Evolutionary conservation across 225 moss, liverwort and hornwort species (phyloP), one percentile per base, ranked within the genome.

Genomic region (Neckera pumila): DNA sequence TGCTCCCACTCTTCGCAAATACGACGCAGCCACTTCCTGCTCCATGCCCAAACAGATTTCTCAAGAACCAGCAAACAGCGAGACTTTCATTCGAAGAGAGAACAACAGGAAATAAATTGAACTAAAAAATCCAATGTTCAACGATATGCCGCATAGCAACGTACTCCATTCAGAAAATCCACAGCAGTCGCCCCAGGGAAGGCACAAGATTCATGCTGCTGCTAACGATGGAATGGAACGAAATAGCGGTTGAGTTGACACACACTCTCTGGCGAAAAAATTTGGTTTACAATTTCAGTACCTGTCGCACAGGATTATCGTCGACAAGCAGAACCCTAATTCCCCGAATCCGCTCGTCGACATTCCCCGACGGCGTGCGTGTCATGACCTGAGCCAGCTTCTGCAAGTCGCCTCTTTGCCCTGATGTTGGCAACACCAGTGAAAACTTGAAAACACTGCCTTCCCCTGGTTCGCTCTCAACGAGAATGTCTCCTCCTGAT

Each of bases 361-460:
- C 93, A 61, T 91, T 84, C 43, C 93, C 94, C 36, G 92, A 91
- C 75, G 84, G 88, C 74, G 91, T 87, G 82, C 91, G 85, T 64
- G 70, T 60, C 77, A 88, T 93, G 57, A 87, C 76, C 45, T 58
- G 76, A 17, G 84, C 47, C 34, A 91, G 80, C 80, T 90, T 84
- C 79, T 90, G 88, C 76, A 86, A 60, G 82, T 89, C 65, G 38
- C 96, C 98, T 40, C 91, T 79, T 38, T 92, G 91, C 64, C 94
- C 94, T 76, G 90, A 83, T 66, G 94, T 91, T 53, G 94, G 94
- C 75, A 92, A 87, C 76, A 91, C 90, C 34, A 93, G 84, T 19
- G 91, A 93, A 91, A 98, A 98, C 89, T 96, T 96, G 87, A 98
- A 98, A 83, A 96, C 93, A 88, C 98, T 98, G 26, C 98, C 98